Base-by-base conservation (phyloP, 169 alveolate genomes). In the Eimeria nieschulzi region DNA sequence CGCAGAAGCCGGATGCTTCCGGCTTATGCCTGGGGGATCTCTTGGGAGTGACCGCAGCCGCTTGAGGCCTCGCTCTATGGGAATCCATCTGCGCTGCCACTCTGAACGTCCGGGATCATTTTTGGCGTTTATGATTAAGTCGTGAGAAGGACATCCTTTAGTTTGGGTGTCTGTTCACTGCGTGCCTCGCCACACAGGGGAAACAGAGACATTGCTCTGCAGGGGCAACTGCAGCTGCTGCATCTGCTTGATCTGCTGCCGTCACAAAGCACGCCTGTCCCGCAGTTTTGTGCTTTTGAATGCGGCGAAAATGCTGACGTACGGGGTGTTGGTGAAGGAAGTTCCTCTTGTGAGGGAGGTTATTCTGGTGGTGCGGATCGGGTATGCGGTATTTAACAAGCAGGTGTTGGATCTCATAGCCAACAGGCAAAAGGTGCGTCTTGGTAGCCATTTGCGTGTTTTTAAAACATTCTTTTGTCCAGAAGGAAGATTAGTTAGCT, bases 271-370 rank as follows among this genome's bases (percentile, higher is more conserved):
- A 78, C 17, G 17, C 25, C 17, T 70, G 6, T 21, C 9, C 86
- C 17, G 25, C 86, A n/a, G 72, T 17, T 54, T 54, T 9, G 1
- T 1, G 46, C 46, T 33, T 33, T 33, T 33, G 46, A 33, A 33
- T 33, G 46, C 46, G 12, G 19, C 75, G 33, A 23, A 63, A 19
- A 80, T 80, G 88, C 54, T 80, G 26, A 61, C 88, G 8, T 80
- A 80, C 70, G 88, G 88, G n/a, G 88, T 75, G 39, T 80, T 75
- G n/a, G 23, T 80, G 39, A 75, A 61, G 88, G 88, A 80, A 33
- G 61, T 39, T 19, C 88, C 88, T 33, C 76, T 75, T 9, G 88
- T 61, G 63, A 80, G 61, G 88, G 88, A 80, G 61, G n/a, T 61
- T 23, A 80, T 80, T 59, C 9, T 80, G 75, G 88, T 59, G 61